These are phyloP conservation scores for Marasmius fiardii DNA, from an alignment of 1,284 basidiomycete genomes.

Conservation along the genomic window DNA sequence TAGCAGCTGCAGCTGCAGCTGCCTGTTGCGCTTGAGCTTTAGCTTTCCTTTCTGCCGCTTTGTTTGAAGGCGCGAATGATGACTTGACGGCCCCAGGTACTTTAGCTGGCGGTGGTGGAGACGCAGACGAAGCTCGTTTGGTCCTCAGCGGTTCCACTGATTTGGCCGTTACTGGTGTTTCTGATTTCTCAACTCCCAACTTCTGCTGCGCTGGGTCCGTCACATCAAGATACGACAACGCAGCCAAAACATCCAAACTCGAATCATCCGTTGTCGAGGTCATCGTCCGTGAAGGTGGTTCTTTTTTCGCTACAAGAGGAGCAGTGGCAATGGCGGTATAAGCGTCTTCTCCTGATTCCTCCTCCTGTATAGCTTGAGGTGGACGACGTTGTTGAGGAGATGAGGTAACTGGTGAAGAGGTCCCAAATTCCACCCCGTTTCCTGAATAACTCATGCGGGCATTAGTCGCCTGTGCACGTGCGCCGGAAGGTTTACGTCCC, in stretches of 20 bases:
- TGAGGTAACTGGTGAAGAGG: neutral
- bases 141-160: neutral
- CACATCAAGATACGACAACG: slow-evolving; percentile 2
- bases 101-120: neutral
- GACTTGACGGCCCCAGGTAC: slow-evolving; percentile 40
- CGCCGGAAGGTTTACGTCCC: slow-evolving; percentile 79
- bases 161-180: neutral
- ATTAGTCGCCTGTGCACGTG: slow-evolving; percentile 59
- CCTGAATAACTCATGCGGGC: neutral
- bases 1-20: slow-evolving; percentile 69
- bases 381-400: slow-evolving; percentile 3
- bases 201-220: neutral
- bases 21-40: slow-evolving; percentile 80
- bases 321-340: neutral
- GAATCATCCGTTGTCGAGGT: neutral
- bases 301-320: neutral
- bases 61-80: slow-evolving; percentile 81
- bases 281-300: neutral
- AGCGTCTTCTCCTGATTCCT: slow-evolving; percentile 14
- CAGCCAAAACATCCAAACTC: slow-evolving; percentile 1
- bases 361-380: slow-evolving; percentile 9
- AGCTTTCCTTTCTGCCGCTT: slow-evolving; percentile 79
- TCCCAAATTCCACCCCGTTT: neutral
- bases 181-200: neutral
- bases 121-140: slow-evolving; percentile 1